A percentile compares a stretch with the other conserved stretches of the same genome.
Evolutionary conservation across 2,329 filamentous ascomycete species (phyloP).

Genomic region (Fonsecaea erecta): DNA sequence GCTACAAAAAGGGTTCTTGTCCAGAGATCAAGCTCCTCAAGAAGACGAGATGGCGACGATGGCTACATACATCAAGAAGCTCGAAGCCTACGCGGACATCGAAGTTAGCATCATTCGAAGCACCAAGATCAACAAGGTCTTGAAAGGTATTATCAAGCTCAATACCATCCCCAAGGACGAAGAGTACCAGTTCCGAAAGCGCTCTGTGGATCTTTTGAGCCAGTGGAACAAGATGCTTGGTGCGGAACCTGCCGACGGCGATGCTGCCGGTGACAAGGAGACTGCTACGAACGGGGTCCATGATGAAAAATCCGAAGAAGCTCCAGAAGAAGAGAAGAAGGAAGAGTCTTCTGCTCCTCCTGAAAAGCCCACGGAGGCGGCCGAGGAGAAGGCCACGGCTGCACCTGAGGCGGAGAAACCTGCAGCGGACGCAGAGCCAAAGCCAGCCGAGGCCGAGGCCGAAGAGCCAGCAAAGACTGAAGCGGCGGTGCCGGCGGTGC

Average conservation of each 20-base stretch:
- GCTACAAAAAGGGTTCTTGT: constrained; percentile 90
- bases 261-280: constrained; percentile 47
- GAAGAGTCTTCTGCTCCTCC: constrained; percentile 32
- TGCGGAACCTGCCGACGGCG: constrained; percentile 55
- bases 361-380: constrained; percentile 40
- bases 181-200: constrained; percentile 84
- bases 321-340: constrained; percentile 41
- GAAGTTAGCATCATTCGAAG: constrained; percentile 85
- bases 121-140: constrained; percentile 98
- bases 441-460: background rate
- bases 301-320: constrained; percentile 40
- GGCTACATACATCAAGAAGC: constrained; percentile 62
- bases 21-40: constrained; percentile 81
- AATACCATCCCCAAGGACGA: constrained; percentile 84
- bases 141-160: constrained; percentile 92
- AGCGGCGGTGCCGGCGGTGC: too few relatives aligned
- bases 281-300: constrained; percentile 45
- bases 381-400: constrained; percentile 38
- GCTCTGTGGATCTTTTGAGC: constrained; percentile 77
- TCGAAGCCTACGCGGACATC: constrained; percentile 77
- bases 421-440: constrained; percentile 8
- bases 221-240: constrained; percentile 88
- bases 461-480: constrained; percentile 24
- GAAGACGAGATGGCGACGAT: constrained; percentile 64
- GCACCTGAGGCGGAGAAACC: constrained; percentile 26